These are phyloP conservation scores for Zygosaccharomyces gambellarensis DNA, from an alignment of 805 yeast species.

Conservation along the genomic window DNA sequence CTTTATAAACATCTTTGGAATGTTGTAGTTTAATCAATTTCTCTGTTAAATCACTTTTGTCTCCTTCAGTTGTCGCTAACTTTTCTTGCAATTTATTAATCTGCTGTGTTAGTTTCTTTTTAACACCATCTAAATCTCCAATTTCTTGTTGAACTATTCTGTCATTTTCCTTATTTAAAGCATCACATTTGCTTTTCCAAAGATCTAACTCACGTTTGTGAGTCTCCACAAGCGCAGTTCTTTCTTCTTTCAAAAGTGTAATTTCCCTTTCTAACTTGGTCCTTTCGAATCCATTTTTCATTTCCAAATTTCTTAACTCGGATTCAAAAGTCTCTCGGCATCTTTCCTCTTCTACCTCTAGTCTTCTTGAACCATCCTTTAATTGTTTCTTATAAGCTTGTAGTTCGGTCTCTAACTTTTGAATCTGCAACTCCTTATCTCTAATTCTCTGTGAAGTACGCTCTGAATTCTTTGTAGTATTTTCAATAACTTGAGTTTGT, in stretches of 20 bases:
- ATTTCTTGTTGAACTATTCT: conserved; percentile 13
- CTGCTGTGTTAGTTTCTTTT: conserved; percentile 13
- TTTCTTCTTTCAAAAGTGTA: conserved; percentile 16
- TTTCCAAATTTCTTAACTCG: conserved; percentile 12
- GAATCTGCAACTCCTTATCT: conserved; percentile 19
- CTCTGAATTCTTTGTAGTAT: conserved; percentile 21
- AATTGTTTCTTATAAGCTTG: conserved; percentile 6
- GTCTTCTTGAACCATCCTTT: conserved; percentile 2
- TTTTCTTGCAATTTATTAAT: conserved; percentile 14
- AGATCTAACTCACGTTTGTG: conserved; percentile 15
- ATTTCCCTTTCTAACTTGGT: conserved; percentile 17
- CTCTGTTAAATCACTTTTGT: conserved; percentile 17
- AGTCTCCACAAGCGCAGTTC: conserved; percentile 15
- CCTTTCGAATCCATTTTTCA: conserved; percentile 13
- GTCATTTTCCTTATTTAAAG: conserved; percentile 19
- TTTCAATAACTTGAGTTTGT: conserved; percentile 20
- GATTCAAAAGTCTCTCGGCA: conserved; percentile 8
- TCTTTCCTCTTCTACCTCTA: conserved; percentile 3
- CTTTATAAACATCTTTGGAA: conserved; percentile 28
- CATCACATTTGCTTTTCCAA: conserved; percentile 16
- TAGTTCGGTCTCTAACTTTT: conserved; percentile 3
- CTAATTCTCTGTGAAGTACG: conserved; percentile 15
- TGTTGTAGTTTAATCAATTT: conserved; percentile 22
- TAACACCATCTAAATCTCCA: conserved; percentile 12
- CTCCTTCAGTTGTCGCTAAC: conserved; percentile 9